A percentile compares a stretch with the other conserved stretches of the same genome.
Conservation (phyloP, 495 filamentous ascomycete species). For the Talaromyces nanjingensis region DNA sequence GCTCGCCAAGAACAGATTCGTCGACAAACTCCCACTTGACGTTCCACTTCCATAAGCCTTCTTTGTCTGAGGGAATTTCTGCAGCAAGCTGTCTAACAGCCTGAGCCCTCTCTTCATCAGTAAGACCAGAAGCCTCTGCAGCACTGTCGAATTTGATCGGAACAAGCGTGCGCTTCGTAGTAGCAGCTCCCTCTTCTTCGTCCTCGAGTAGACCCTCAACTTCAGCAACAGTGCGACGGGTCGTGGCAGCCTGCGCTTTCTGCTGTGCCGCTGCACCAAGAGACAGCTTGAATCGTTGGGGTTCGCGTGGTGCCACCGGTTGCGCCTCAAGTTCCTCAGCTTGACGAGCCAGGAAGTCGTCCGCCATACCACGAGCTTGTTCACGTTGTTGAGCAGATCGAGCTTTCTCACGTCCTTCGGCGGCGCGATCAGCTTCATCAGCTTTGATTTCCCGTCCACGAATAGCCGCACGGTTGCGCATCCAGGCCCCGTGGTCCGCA, state of each 20-base stretch:
- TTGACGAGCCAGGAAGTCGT: slow-evolving; percentile 86
- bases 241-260: slow-evolving; percentile 65
- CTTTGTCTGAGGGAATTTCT: slow-evolving; percentile 83
- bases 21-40: slow-evolving; percentile 95
- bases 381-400: slow-evolving; percentile 65
- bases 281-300: slow-evolving; percentile 87
- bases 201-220: slow-evolving; percentile 92
- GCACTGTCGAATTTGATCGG: slow-evolving; percentile 88
- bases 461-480: slow-evolving; percentile 69
- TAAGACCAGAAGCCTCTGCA: slow-evolving; percentile 58
- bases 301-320: slow-evolving; percentile 56
- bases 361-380: slow-evolving; percentile 77
- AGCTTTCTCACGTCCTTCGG: slow-evolving; percentile 68
- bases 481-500: slow-evolving; percentile 74
- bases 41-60: slow-evolving; percentile 84
- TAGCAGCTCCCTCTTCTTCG: slow-evolving; percentile 72
- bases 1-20: slow-evolving; percentile 72
- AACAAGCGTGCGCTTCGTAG: slow-evolving; percentile 70
- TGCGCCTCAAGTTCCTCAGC: slow-evolving; percentile 68
- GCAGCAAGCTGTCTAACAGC: slow-evolving; percentile 72
- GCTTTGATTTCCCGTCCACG: slow-evolving; percentile 62
- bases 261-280: slow-evolving; percentile 82
- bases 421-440: slow-evolving; percentile 75
- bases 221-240: slow-evolving; percentile 78
- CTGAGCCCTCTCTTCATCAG: slow-evolving; percentile 77